phyloP scores from a whole-genome alignment of 1,139 yeast genomes.

The Saccharomyces hybrid region DNA sequence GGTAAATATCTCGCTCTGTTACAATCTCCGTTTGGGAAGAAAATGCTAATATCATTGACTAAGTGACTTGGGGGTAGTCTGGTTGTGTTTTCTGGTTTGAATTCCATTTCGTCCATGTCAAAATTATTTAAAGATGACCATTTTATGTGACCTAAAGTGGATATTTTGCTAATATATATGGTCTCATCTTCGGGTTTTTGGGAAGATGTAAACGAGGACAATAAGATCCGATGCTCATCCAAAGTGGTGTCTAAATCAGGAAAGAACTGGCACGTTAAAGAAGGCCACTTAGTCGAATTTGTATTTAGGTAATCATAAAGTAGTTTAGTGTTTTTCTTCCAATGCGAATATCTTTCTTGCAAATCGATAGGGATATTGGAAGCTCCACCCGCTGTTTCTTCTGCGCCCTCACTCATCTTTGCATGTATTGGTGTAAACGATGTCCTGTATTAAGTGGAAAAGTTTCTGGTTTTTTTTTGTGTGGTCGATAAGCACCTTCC shows the following conservation, averaged over 20 bases:
- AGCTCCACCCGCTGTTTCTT: constrained; percentile 2
- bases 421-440: background rate
- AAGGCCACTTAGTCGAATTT: constrained; percentile 73
- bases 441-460: background rate
- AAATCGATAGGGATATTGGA: constrained; percentile 17
- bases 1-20: constrained; percentile 78
- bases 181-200: constrained; percentile 32
- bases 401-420: constrained; percentile 2
- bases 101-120: constrained; percentile 33
- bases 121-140: constrained; percentile 32
- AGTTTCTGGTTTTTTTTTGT: background rate
- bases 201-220: constrained; percentile 32
- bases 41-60: constrained; percentile 23
- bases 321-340: constrained; percentile 71
- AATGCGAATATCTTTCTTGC: constrained; percentile 56
- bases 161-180: constrained; percentile 24
- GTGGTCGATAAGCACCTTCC: background rate
- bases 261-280: constrained; percentile 67
- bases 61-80: constrained; percentile 29
- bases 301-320: constrained; percentile 71
- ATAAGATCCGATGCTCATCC: constrained; percentile 26
- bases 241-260: constrained; percentile 38
- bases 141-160: constrained; percentile 27
- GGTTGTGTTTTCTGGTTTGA: constrained; percentile 26
- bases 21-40: constrained; percentile 40